A percentile compares a stretch with the other conserved stretches of the same genome.
These are phyloP conservation scores for Brettanomyces anomalus DNA, from an alignment of 805 yeast genomes.

Conservation along the genomic window DNA sequence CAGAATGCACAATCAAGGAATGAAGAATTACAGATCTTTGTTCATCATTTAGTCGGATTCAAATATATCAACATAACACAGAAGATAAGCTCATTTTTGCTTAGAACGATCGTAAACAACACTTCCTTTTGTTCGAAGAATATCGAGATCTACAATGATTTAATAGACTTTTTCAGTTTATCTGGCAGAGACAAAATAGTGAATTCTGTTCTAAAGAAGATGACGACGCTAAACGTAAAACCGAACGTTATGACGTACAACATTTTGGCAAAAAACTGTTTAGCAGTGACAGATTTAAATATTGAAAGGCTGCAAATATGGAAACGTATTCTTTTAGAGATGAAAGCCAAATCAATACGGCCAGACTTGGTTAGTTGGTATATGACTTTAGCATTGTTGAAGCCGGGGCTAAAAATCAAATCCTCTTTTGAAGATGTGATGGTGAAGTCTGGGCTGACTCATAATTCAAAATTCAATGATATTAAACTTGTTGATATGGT, in stretches of 20 bases:
- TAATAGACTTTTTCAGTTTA: conserved; percentile 29
- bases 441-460: not conserved
- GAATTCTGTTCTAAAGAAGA: conserved; percentile 30
- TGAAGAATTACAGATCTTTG: not conserved
- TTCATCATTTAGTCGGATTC: conserved; percentile 9
- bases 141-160: conserved; percentile 8
- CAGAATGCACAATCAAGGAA: no score
- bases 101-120: conserved; percentile 6
- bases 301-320: conserved; percentile 12
- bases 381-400: conserved; percentile 13
- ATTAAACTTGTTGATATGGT: conserved; percentile 13
- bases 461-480: conserved; percentile 9
- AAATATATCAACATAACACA: conserved; percentile 11
- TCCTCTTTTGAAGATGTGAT: conserved; percentile 7
- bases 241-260: conserved; percentile 18
- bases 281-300: conserved; percentile 5
- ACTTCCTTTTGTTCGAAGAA: conserved; percentile 3
- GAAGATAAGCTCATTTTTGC: conserved; percentile 10
- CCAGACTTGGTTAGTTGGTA: conserved; percentile 16
- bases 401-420: conserved; percentile 9
- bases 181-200: conserved; percentile 32
- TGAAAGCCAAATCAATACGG: conserved; percentile 7
- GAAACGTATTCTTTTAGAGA: conserved; percentile 9
- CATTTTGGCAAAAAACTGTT: conserved; percentile 14
- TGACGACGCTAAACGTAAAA: conserved; percentile 16